Evolutionary conservation across 768 basidiomycete species (phyloP).

Genomic region (Leucosporidium creatinivorum): DNA sequence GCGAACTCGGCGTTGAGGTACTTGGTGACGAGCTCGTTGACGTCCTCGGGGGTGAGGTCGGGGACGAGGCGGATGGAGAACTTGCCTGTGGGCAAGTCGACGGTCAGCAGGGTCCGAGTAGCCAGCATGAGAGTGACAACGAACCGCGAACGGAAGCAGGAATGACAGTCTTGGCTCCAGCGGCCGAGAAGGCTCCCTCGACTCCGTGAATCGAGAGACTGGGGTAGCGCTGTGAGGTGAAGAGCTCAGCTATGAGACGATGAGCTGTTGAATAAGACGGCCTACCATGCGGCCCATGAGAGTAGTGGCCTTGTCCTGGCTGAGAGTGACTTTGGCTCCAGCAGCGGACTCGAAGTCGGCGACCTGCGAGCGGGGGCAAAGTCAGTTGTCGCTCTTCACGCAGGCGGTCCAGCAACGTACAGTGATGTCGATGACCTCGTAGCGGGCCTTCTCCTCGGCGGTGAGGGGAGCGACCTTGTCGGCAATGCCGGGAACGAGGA

Average conservation of each 20-base stretch:
- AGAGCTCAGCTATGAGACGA: no score
- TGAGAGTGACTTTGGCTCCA: constrained; percentile 67
- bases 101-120: neutral
- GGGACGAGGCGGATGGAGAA: constrained; percentile 93
- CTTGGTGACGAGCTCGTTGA: constrained; percentile 61
- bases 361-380: constrained; percentile 6
- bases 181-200: constrained; percentile 82
- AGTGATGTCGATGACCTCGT: constrained; percentile 63
- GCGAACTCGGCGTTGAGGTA: constrained; percentile 73
- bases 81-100: constrained; percentile 54
- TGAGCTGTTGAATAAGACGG: no score
- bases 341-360: constrained; percentile 65
- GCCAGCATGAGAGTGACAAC: no score
- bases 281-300: constrained; percentile 82
- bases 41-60: constrained; percentile 68
- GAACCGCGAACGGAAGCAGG: constrained; percentile 61
- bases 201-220: constrained; percentile 90
- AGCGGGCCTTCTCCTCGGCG: constrained; percentile 64
- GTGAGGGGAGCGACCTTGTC: constrained; percentile 63
- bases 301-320: constrained; percentile 64
- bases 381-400: no score
- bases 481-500: constrained; percentile 80
- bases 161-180: constrained; percentile 85
- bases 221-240: constrained; percentile 49
- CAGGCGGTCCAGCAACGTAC: neutral